A percentile compares a stretch with the other conserved stretches of the same genome.
Evolutionary conservation across 2,329 filamentous ascomycete species (phyloP).

Genomic region (Neofusicoccum cordaticola): DNA sequence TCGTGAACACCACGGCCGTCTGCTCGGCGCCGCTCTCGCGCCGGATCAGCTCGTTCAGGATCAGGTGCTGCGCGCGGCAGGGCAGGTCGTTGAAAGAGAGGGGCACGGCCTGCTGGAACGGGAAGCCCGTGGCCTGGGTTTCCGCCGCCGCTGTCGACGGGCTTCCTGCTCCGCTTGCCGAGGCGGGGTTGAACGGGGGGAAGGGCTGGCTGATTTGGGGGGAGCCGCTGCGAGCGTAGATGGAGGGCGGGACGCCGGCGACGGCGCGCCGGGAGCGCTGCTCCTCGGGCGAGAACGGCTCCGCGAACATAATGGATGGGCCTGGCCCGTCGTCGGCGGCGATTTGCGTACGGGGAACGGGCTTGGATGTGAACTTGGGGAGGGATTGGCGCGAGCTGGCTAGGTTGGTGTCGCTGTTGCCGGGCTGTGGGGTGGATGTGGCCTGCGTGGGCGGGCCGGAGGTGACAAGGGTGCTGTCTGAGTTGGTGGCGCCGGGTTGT

Average conservation of each 20-base stretch:
- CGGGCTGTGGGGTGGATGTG: background rate
- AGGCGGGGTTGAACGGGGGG: background rate
- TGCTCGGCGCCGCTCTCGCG: slow-evolving; percentile 21
- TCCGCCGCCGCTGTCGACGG: background rate
- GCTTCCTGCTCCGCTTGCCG: background rate
- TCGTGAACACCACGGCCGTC: slow-evolving; percentile 79
- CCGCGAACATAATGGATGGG: slow-evolving; percentile 73
- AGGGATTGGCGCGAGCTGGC: slow-evolving; percentile 56
- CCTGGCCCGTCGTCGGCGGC: slow-evolving; percentile 63
- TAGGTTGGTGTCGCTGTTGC: slow-evolving; percentile 36
- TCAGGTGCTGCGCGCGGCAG: slow-evolving; percentile 78
- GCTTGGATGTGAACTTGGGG: slow-evolving; percentile 68
- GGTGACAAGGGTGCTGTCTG: background rate
- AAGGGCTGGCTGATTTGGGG: background rate
- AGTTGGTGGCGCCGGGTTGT: background rate
- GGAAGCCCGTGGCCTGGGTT: slow-evolving; percentile 43
- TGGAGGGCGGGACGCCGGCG: background rate
- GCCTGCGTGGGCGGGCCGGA: background rate
- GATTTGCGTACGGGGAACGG: slow-evolving; percentile 68
- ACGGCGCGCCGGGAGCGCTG: background rate
- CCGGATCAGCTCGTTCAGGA: slow-evolving; percentile 79
- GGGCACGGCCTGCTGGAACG: slow-evolving; percentile 61
- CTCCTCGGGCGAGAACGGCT: slow-evolving; percentile 19
- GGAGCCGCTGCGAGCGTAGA: slow-evolving; percentile 10
- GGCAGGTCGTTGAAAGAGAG: slow-evolving; percentile 85